phyloP scores from a whole-genome alignment of 1,284 basidiomycete species.

The Cryptococcus amylolentus region DNA sequence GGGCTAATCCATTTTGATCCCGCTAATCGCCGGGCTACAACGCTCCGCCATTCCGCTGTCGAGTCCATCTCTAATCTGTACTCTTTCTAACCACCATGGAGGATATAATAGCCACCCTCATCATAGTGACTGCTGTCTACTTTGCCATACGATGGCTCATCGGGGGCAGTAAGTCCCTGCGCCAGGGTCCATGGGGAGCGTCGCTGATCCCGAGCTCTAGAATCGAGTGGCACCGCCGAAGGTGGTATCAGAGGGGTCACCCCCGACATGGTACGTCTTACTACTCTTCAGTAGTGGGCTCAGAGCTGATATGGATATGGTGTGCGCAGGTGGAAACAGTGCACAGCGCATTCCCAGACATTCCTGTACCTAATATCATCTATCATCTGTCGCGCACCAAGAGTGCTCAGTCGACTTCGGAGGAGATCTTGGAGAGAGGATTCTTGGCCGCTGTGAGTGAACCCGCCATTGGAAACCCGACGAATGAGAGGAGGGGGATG shows the following conservation, averaged over 20 bases:
- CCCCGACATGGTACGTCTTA: constrained; percentile 34
- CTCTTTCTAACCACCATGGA: constrained; percentile 15
- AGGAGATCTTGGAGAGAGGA: constrained; percentile 47
- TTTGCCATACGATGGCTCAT: constrained; percentile 33
- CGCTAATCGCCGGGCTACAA: not conserved
- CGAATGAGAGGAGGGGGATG: no score
- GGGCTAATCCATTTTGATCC: not conserved
- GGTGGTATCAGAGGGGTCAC: constrained; percentile 37
- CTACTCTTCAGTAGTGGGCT: no score
- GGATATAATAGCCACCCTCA: constrained; percentile 41
- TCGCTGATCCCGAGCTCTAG: constrained; percentile 10
- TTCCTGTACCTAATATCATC: constrained; percentile 42
- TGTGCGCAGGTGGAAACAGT: constrained; percentile 43
- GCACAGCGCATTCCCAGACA: constrained; percentile 46
- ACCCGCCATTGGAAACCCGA: not conserved
- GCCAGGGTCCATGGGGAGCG: not conserved
- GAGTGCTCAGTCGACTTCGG: constrained; percentile 46
- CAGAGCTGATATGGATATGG: no score
- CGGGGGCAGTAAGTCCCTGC: constrained; percentile 28
- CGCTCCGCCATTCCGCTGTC: no score
- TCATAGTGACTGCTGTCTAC: constrained; percentile 39
- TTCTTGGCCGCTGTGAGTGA: constrained; percentile 39
- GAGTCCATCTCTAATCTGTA: no score
- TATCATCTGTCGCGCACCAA: constrained; percentile 46
- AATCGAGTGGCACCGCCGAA: constrained; percentile 12